Conservation (phyloP, 2,329 filamentous ascomycete genomes). For the Chrysoporthe deuterocubensis region DNA sequence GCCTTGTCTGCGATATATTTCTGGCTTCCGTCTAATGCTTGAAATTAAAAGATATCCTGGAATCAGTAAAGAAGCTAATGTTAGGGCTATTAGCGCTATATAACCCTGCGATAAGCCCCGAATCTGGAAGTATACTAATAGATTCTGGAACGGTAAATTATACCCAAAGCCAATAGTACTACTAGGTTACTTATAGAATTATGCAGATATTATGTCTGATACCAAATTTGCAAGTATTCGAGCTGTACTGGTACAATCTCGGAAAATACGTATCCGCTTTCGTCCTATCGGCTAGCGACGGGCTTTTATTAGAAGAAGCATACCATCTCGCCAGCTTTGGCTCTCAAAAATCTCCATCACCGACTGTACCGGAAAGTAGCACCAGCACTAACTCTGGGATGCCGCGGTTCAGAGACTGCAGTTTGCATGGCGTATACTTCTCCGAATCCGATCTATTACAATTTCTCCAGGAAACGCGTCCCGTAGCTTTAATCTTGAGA, state of each 20-base stretch:
- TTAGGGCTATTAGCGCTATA: not conserved
- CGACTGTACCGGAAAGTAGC: not conserved
- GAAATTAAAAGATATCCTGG: not conserved
- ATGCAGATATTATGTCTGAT: not conserved
- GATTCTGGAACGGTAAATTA: not conserved
- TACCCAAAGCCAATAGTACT: not conserved
- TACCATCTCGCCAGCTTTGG: not conserved
- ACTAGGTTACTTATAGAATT: not conserved
- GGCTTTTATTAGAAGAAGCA: not conserved
- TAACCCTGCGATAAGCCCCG: not conserved
- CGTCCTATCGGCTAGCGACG: not conserved
- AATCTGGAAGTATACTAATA: not conserved
- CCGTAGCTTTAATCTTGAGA: not conserved
- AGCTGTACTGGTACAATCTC: not conserved
- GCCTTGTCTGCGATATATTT: not conserved
- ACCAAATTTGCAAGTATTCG: not conserved
- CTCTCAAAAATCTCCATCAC: not conserved
- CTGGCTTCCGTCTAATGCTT: not conserved
- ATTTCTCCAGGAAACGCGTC: not conserved
- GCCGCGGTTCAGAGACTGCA: not conserved
- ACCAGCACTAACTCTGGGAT: not conserved
- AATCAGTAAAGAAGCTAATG: not conserved
- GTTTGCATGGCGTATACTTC: not conserved
- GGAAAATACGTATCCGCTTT: not conserved
- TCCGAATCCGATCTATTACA: not conserved